Evolutionary conservation across 1,139 yeast species (phyloP).

Genomic region (Magnusiomyces ingens): DNA sequence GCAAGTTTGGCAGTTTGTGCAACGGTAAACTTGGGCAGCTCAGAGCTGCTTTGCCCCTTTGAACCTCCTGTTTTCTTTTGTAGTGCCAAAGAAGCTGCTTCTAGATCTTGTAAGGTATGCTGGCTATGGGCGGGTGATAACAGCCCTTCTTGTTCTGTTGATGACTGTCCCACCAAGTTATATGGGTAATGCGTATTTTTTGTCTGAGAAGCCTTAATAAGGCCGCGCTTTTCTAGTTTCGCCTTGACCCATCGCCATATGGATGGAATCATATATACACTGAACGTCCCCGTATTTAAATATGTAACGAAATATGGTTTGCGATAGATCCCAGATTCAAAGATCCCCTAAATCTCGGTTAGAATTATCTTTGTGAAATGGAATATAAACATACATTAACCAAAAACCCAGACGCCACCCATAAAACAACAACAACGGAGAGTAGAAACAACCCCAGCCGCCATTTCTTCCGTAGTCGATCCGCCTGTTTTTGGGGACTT

Average conservation of each 20-base stretch:
- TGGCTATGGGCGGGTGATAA: constrained; percentile 6
- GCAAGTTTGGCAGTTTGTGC: constrained; percentile 47
- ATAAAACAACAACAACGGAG: constrained; percentile 66
- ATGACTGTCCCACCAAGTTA: no score
- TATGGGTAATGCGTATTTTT: no score
- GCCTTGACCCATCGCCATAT: constrained; percentile 12
- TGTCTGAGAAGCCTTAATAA: no score
- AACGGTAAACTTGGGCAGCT: constrained; percentile 22
- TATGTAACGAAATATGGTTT: constrained; percentile 95
- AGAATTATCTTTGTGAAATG: not conserved
- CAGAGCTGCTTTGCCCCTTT: constrained; percentile 1
- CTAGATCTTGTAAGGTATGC: constrained; percentile 7
- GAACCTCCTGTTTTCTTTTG: constrained; percentile 7
- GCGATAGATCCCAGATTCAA: constrained; percentile 61
- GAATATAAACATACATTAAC: constrained; percentile 8
- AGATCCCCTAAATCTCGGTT: constrained; percentile 22
- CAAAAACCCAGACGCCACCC: constrained; percentile 79
- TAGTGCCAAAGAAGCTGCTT: constrained; percentile 8
- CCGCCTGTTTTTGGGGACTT: not conserved
- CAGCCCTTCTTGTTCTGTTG: constrained; percentile 7
- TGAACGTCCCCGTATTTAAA: constrained; percentile 78
- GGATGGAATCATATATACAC: constrained; percentile 63
- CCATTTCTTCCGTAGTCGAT: constrained; percentile 42
- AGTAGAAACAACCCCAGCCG: constrained; percentile 67
- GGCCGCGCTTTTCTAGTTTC: constrained; percentile 7